phyloP scores from a whole-genome alignment of 208 protist genomes.

The Blastocrithidia nonstop region DNA sequence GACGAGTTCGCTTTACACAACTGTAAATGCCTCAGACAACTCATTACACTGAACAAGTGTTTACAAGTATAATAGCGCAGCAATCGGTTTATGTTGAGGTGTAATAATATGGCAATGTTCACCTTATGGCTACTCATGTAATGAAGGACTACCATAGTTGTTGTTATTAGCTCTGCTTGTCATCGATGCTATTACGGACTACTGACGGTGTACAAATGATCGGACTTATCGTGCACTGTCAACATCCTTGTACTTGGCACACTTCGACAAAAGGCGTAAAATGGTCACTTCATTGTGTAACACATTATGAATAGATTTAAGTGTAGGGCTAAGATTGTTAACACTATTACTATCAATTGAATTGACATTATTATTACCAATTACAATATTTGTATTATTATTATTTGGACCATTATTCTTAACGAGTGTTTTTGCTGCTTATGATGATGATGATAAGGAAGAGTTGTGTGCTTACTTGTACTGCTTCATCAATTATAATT shows the following conservation, averaged over 20 bases:
- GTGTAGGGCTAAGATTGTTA: too few relatives aligned
- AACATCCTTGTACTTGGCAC: constrained; percentile 37
- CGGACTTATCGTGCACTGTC: constrained; percentile 20
- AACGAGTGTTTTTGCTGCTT: background rate
- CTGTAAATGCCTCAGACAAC: constrained; percentile 22
- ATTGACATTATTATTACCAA: too few relatives aligned
- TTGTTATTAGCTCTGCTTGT: background rate
- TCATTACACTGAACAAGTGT: constrained; percentile 18
- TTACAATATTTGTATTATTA: too few relatives aligned
- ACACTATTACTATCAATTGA: too few relatives aligned
- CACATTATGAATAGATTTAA: too few relatives aligned
- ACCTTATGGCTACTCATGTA: too few relatives aligned
- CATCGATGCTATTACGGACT: background rate
- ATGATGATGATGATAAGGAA: background rate
- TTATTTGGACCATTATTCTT: too few relatives aligned
- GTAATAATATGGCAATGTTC: constrained; percentile 14
- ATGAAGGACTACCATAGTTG: background rate
- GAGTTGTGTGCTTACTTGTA: background rate
- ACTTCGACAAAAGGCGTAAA: constrained; percentile 69
- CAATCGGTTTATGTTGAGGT: constrained; percentile 13
- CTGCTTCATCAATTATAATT: background rate
- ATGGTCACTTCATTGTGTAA: constrained; percentile 56
- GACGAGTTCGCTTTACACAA: constrained; percentile 35
- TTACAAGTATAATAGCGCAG: constrained; percentile 35
- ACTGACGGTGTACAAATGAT: constrained; percentile 12